Evolutionary conservation across 176 grass and related monocot species (phyloP), one percentile per base, ranked within the genome.

Genomic region (Aegilops speltoides): DNA sequence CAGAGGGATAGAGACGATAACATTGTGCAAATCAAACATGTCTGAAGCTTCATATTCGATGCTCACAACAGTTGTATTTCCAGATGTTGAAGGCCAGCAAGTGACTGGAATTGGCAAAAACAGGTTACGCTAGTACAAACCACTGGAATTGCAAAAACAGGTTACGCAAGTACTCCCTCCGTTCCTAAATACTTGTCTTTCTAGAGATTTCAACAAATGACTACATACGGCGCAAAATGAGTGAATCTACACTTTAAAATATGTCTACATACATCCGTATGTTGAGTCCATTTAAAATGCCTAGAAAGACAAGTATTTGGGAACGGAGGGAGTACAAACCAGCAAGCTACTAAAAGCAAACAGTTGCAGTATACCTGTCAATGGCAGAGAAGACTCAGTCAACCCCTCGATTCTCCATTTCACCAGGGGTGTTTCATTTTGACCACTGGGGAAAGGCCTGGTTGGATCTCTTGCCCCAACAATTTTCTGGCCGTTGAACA

Each of bases 11-110:
- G 85, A 95, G 70, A 97, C 86, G 45, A 93, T 76, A 87, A 97
- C 91, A 82, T 95, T 97, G 24, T 97, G 91, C 79, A 97, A 91
- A 75, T 95, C 95, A 87, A 95, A 97, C 82, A 91, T 84, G 33
- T 91, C 69, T 12, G 93, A 93, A 88, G 92, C 95, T 86, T 97
- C 95, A 31, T 97, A 97, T 76, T 97, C 95, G 71, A 95, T 91
- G 81, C 88, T 93, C 34, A 97, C 95, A 65, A 80, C 78, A 37
- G 90, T 87, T 76, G 92, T 84, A 83, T 92, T 89, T 81, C 88
- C 95, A 86, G 84, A 91, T 19, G 89, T 81, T 9, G 90, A 82
- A 65, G 92, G 95, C 95, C 95, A 97, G 82, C 95, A 97, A 76
- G 91, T 97, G 71, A 97, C 95, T 97, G 80, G 82, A 93, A 88